Evolutionary conservation across 2,329 filamentous ascomycete genomes (phyloP), one percentile per base, ranked within the genome.

Genomic region (Annulohypoxylon truncatum): DNA sequence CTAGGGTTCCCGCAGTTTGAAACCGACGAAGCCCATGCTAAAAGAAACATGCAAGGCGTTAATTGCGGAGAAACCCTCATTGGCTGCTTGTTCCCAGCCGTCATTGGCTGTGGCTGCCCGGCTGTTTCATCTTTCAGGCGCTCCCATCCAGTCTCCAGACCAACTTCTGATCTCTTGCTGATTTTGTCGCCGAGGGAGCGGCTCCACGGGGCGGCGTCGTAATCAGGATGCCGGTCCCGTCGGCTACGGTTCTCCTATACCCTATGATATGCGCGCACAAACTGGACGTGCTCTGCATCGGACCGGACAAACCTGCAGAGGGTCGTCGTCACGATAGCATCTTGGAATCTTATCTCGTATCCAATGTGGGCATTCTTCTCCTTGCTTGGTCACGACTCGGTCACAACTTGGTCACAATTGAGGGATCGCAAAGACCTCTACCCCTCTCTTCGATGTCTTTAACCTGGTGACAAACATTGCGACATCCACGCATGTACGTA

Each of bases 41-140:
- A 26, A 22, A 10, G 18, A n/a, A n/a, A 13, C 65, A 46, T 65
- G 69, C 67, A 68, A 60, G 67, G 63, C 63, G 61, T 65, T 61
- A 55, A 63, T 60, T 51, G 64, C 50, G 66, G 58, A 59, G 55
- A 64, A 57, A 59, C 31, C 53, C n/a, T 67, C 44, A 75, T 76
- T 75, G 73, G 73, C 7, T 48, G 18, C 12, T 33, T 66, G 66
- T 71, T 73, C 68, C 35, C 57, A 44, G n/a, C 24, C 40, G 61
- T 28, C 52, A 68, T 73, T 70, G 72, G 69, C 59, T 46, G 47
- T 70, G 50, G 59, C 61, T 65, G 67, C 29, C 59, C 66, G 58
- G 66, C 56, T 66, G 73, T 75, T 76, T 76, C 73, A 74, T 59
- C 26, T 66, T 67, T 61, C 54, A 54, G 24, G 54, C 42, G 51